Evolutionary conservation across 2,329 filamentous ascomycete species (phyloP), one percentile per base, ranked within the genome.

Genomic region (Cladophialophora chaetospira): DNA sequence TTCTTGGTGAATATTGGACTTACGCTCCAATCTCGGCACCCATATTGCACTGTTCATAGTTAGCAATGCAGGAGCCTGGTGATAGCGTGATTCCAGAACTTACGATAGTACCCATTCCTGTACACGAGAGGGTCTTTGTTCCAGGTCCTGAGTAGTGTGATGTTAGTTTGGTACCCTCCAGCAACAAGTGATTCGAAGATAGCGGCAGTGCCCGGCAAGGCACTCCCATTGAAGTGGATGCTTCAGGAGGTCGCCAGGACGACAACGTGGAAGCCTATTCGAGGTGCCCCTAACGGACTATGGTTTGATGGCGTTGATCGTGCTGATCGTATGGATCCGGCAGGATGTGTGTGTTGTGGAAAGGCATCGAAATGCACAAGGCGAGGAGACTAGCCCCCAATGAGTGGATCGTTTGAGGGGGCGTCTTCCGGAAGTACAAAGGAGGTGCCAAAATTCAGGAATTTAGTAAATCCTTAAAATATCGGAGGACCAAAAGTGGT

Each of bases 41-140:
- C 71, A 75, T 75, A 71, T 82, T 82, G 71, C 81, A 83, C 28
- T 49, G 31, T 3, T 36, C 23, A 38, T 35, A 4, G 29, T 49
- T 17, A 49, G 46, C 46, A 49, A 36, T 36, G 11, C 8, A 25
- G 3, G 26, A 11, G 28, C 2, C 15, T 1, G 25, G 4, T 5
- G 11, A 13, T 26, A 26, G 35, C n/a, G 26, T 19, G 21, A n/a
- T n/a, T n/a, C n/a, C n/a, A n/a, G n/a, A 10, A 38, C 46, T 28
- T 38, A 49, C 46, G 62, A 94, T 88, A 1, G 90, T 96, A 21
- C 81, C 92, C 88, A 93, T 93, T 69, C 93, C 93, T 62, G 93
- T 97, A 69, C 84, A 86, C 56, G 85, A 89, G 33, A 96, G 77
- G 57, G 78, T 82, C 51, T 92, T 79, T 35, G 87, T 85, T 76